phyloP scores from a whole-genome alignment of 352 stramenopile species.

The Thalassiosira ordinaria region DNA sequence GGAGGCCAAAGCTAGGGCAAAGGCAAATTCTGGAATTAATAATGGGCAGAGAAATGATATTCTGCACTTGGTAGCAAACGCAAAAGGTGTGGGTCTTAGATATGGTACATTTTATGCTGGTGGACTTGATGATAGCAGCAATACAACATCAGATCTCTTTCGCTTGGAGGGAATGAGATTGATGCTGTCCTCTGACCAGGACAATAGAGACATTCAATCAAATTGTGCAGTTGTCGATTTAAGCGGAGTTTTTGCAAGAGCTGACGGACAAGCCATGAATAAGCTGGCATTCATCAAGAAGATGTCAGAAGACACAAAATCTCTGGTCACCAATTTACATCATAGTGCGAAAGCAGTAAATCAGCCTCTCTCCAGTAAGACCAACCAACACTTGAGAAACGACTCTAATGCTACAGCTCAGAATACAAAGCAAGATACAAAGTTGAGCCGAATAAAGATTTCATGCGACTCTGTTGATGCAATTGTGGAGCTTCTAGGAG shows the following conservation, averaged over 20 bases:
- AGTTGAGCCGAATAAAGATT: conserved; percentile 30
- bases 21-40: neutral
- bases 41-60: neutral
- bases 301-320: conserved; percentile 14
- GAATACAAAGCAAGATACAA: conserved; percentile 9
- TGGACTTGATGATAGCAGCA: conserved; percentile 11
- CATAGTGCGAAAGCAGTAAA: conserved; percentile 25
- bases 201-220: no score
- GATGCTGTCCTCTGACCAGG: conserved; percentile 15
- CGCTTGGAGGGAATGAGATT: conserved; percentile 29
- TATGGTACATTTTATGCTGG: conserved; percentile 19
- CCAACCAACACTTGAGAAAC: neutral
- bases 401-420: conserved; percentile 2
- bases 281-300: conserved; percentile 23
- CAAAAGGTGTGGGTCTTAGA: conserved; percentile 19
- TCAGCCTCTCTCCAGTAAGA: conserved; percentile 13
- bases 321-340: conserved; percentile 19
- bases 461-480: conserved; percentile 47
- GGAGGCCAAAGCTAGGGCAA: conserved; percentile 6
- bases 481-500: conserved; percentile 42
- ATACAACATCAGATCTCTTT: conserved; percentile 31
- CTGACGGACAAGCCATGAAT: conserved; percentile 16
- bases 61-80: neutral
- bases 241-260: conserved; percentile 31
- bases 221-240: conserved; percentile 19